Percentiles rank a stretch among this genome's conserved stretches.
phyloP scores from a whole-genome alignment of 345 rosid genomes.

The Citrus medica region DNA sequence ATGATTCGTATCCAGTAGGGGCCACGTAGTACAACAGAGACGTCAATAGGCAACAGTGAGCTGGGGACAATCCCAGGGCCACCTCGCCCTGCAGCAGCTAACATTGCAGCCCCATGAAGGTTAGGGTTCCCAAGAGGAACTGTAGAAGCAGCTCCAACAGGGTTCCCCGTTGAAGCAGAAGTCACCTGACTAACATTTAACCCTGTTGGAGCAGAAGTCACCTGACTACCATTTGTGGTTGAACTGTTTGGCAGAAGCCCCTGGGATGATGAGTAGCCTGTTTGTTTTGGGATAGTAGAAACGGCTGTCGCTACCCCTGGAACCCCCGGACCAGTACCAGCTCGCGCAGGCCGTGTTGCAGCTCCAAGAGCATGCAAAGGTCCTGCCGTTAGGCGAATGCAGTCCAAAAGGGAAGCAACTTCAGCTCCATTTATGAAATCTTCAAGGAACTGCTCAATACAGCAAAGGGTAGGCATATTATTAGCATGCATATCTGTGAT shows the following conservation, averaged over 20 bases:
- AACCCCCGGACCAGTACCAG: conserved; percentile 63
- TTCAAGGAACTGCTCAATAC: conserved; percentile 64
- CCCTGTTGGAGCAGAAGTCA: conserved; percentile 41
- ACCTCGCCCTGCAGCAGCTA: conserved; percentile 78
- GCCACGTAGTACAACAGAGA: conserved; percentile 96
- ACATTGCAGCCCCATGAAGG: conserved; percentile 71
- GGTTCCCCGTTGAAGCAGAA: conserved; percentile 41
- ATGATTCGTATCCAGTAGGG: conserved; percentile 97
- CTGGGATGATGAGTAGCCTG: conserved; percentile 56
- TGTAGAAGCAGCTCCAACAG: conserved; percentile 40
- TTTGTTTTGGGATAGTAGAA: conserved; percentile 59
- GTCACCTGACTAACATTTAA: conserved; percentile 32
- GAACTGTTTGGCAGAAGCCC: conserved; percentile 47
- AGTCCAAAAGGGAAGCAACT: conserved; percentile 94
- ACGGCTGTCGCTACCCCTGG: conserved; percentile 49
- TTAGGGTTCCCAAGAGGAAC: conserved; percentile 61
- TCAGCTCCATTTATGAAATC: conserved; percentile 96
- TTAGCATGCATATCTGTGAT: conserved; percentile 2
- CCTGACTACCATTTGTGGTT: conserved; percentile 47
- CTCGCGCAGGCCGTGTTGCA: conserved; percentile 98
- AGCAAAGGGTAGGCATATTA: neutral
- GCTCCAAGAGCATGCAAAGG: conserved; percentile 95
- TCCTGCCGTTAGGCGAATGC: conserved; percentile 96
- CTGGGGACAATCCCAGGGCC: conserved; percentile 99
- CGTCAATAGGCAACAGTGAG: conserved; percentile 95